Percentiles rank a stretch among this genome's conserved stretches.
These are phyloP conservation scores for Ascochyta rabiei DNA, from an alignment of 2,329 filamentous ascomycete genomes.

Conservation along the genomic window DNA sequence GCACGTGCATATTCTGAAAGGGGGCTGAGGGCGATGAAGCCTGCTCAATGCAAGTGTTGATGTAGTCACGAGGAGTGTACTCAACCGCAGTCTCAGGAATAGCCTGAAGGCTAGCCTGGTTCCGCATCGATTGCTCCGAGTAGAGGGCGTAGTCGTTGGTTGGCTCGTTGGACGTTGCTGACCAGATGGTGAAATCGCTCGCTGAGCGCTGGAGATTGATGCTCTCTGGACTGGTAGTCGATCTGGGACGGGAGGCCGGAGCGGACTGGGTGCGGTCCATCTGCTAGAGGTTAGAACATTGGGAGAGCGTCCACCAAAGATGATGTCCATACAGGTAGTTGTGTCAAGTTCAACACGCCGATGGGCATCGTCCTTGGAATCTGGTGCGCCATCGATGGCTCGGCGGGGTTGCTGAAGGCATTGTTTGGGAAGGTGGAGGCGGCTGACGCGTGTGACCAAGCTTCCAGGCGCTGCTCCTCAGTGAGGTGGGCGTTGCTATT, in stretches of 20 bases:
- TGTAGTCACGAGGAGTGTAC: slow-evolving; percentile 47
- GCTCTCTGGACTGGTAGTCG: slow-evolving; percentile 25
- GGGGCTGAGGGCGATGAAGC: slow-evolving; percentile 29
- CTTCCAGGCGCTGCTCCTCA: slow-evolving; percentile 43
- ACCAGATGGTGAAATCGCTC: slow-evolving; percentile 34
- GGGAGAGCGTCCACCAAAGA: slow-evolving; percentile 34
- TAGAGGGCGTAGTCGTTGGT: slow-evolving; percentile 42
- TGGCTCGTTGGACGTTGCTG: slow-evolving; percentile 26
- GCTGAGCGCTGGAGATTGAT: slow-evolving; percentile 30
- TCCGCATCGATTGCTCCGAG: slow-evolving; percentile 31
- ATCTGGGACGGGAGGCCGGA: slow-evolving; percentile 34
- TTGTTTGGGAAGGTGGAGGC: slow-evolving; percentile 24
- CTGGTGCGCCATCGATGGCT: slow-evolving; percentile 34
- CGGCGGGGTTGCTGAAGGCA: slow-evolving; percentile 22
- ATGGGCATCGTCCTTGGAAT: slow-evolving; percentile 45
- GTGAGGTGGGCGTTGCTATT: slow-evolving; percentile 39
- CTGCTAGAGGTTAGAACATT: slow-evolving; percentile 39
- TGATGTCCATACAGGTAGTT: slow-evolving; percentile 41
- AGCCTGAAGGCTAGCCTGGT: slow-evolving; percentile 30
- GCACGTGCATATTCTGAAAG: slow-evolving; percentile 29
- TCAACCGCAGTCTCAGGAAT: slow-evolving; percentile 41
- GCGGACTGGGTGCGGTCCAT: slow-evolving; percentile 47
- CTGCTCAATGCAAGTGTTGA: slow-evolving; percentile 39
- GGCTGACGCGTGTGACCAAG: slow-evolving; percentile 40
- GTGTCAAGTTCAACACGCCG: slow-evolving; percentile 26